Conservation (phyloP, 2,329 filamentous ascomycete genomes). For the Fusarium verticillioides region DNA sequence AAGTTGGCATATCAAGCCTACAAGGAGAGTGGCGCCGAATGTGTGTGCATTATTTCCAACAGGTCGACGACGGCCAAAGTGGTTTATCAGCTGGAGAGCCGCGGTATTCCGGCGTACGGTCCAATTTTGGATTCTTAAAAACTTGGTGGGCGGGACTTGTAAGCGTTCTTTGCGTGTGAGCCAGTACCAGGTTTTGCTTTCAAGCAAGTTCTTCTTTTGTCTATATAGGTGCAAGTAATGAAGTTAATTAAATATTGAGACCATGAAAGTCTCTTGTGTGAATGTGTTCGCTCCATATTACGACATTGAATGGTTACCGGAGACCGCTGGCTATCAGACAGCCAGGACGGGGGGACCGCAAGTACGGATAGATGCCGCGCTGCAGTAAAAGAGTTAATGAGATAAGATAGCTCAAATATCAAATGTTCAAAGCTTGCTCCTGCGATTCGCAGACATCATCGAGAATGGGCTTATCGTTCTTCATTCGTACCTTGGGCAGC, state of each 20-base stretch:
- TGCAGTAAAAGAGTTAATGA: not conserved
- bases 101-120: slow-evolving; percentile 72
- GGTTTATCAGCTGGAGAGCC: slow-evolving; percentile 70
- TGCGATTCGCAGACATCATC: not conserved
- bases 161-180: not conserved
- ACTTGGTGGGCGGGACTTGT: not conserved
- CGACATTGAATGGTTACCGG: not conserved
- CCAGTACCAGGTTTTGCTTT: not conserved
- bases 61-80: slow-evolving; percentile 68
- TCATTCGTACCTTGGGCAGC: too few species aligned
- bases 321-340: not conserved
- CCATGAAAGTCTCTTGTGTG: accelerated
- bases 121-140: slow-evolving; percentile 69
- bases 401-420: not conserved
- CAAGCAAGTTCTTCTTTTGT: not conserved
- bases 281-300: too few species aligned
- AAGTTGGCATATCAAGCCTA: slow-evolving; percentile 57
- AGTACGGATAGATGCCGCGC: not conserved
- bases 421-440: accelerated
- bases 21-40: slow-evolving; percentile 66
- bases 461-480: not conserved
- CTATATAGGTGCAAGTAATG: not conserved
- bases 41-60: slow-evolving; percentile 75
- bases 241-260: not conserved
- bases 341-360: not conserved